phyloP scores from a whole-genome alignment of 768 basidiomycete genomes.

The Tricholoma flavovirens region DNA sequence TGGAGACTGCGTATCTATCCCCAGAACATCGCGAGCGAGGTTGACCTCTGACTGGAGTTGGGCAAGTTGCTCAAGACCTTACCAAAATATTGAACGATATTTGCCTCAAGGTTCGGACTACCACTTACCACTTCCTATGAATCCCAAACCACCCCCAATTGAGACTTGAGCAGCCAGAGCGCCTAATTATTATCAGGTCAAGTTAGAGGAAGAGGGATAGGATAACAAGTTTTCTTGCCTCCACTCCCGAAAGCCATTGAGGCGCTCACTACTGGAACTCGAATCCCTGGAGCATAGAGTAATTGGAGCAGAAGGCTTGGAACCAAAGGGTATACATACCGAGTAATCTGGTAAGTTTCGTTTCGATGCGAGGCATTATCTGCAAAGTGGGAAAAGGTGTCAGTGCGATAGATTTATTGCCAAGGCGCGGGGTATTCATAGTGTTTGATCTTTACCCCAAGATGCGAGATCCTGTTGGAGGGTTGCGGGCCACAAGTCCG shows the following conservation, averaged over 20 bases:
- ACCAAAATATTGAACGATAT: slow-evolving; percentile 4
- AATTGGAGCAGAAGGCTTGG: background rate
- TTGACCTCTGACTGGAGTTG: slow-evolving; percentile 34
- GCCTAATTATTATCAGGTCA: slow-evolving; percentile 22
- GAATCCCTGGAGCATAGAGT: slow-evolving; percentile 15
- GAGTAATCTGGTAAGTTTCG: slow-evolving; percentile 41
- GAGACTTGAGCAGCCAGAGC: slow-evolving; percentile 55
- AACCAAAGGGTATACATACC: slow-evolving; percentile 29
- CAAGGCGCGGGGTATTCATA: background rate
- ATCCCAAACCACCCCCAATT: slow-evolving; percentile 71
- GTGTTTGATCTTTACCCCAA: background rate
- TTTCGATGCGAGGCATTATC: slow-evolving; percentile 28
- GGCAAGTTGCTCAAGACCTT: slow-evolving; percentile 32
- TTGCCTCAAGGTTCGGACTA: slow-evolving; percentile 1
- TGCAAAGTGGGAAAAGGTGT: background rate
- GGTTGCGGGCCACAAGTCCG: too few relatives aligned
- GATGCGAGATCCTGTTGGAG: too few relatives aligned
- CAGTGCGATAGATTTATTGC: background rate
- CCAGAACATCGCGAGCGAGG: slow-evolving; percentile 43
- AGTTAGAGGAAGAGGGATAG: background rate
- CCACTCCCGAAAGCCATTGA: slow-evolving; percentile 72
- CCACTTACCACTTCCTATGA: slow-evolving; percentile 54
- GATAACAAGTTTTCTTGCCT: slow-evolving; percentile 27
- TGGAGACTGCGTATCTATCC: slow-evolving; percentile 26
- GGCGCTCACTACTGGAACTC: slow-evolving; percentile 54